Conservation (phyloP, 495 filamentous ascomycete genomes). For the Penicillium verhagenii region DNA sequence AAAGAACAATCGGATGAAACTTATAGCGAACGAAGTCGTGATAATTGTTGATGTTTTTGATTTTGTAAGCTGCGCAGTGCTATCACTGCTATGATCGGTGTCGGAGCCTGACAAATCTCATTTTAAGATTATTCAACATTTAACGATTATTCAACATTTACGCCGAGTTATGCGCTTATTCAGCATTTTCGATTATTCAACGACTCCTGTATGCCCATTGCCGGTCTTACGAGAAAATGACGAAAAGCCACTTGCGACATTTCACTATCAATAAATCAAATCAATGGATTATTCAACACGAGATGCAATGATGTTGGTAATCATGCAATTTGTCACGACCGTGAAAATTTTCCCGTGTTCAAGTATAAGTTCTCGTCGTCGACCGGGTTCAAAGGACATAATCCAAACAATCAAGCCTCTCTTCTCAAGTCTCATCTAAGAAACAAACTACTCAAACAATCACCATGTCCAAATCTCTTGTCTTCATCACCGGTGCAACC, state of each 20-base stretch:
- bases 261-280: not conserved
- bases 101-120: not conserved
- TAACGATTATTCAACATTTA: slow-evolving; percentile 11
- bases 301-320: not conserved
- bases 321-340: not conserved
- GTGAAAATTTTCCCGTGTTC: not conserved
- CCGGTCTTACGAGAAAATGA: too few relatives aligned
- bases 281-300: slow-evolving; percentile 1
- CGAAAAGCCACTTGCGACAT: not conserved
- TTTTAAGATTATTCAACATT: too few relatives aligned
- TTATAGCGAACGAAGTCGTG: too few relatives aligned
- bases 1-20: too few relatives aligned
- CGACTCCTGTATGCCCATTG: too few relatives aligned
- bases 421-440: not conserved
- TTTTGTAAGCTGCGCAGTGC: too few relatives aligned
- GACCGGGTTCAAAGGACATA: not conserved
- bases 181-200: slow-evolving; percentile 1
- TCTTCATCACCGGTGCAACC: slow-evolving; percentile 28
- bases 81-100: too few relatives aligned
- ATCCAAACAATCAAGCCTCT: not conserved
- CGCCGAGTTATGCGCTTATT: not conserved
- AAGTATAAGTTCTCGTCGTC: not conserved
- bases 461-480: slow-evolving; percentile 4
- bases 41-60: too few relatives aligned
- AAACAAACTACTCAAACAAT: not conserved